These are phyloP conservation scores for Paraconiothyrium brasiliense DNA, from an alignment of 2,329 filamentous ascomycete genomes.

Conservation along the genomic window DNA sequence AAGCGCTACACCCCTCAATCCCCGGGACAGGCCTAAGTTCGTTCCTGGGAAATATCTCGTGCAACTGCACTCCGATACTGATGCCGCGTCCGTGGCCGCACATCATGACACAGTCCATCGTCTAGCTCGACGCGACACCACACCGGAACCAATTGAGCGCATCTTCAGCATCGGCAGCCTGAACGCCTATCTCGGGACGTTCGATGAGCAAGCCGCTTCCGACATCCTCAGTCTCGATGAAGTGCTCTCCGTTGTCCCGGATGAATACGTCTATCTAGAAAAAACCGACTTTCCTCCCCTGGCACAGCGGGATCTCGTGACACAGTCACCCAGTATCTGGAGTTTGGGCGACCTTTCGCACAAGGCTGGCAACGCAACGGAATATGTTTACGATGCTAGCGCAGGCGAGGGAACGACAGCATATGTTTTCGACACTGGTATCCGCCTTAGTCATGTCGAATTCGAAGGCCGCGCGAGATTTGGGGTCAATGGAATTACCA, in stretches of 20 bases:
- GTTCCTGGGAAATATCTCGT: slow-evolving; percentile 1
- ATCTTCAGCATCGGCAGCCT: slow-evolving; percentile 26
- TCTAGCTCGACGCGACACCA: neutral
- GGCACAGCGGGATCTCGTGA: slow-evolving; percentile 9
- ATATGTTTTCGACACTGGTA: slow-evolving; percentile 70
- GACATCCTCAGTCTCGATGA: slow-evolving; percentile 21
- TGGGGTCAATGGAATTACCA: slow-evolving; percentile 13
- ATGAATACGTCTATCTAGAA: slow-evolving; percentile 12
- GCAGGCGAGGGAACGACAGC: slow-evolving; percentile 50
- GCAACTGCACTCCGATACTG: neutral
- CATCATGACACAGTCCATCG: neutral
- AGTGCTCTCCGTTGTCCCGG: slow-evolving; percentile 16
- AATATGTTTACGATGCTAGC: slow-evolving; percentile 22
- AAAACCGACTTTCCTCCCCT: neutral
- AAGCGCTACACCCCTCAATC: neutral
- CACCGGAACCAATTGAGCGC: slow-evolving; percentile 18
- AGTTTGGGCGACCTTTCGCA: slow-evolving; percentile 26
- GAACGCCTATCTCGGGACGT: slow-evolving; percentile 53
- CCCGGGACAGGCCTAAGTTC: neutral
- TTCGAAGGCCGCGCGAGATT: slow-evolving; percentile 26
- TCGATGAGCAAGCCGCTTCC: slow-evolving; percentile 53
- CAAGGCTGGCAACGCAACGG: slow-evolving; percentile 6
- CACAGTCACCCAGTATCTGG: slow-evolving; percentile 21
- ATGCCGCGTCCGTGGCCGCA: neutral
- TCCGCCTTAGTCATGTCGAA: slow-evolving; percentile 60